A percentile compares a stretch with the other conserved stretches of the same genome.
phyloP scores from a whole-genome alignment of 2,329 filamentous ascomycete species.

The Ophiognomonia clavigignenti-juglandacearum region DNA sequence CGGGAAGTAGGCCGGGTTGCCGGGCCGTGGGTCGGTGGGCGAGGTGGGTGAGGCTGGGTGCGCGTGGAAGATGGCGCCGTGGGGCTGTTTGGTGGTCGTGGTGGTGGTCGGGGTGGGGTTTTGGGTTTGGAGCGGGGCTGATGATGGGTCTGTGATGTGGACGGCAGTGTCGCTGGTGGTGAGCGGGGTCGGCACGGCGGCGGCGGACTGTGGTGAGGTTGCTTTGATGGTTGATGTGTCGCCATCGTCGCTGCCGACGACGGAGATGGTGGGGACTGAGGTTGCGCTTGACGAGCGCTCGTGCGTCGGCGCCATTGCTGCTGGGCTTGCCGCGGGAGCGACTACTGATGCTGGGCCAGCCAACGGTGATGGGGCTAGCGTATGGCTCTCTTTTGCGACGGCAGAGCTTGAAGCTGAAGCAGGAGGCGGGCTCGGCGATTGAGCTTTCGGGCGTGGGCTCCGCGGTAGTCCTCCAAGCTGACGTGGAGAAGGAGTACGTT shows the following conservation, averaged over 20 bases:
- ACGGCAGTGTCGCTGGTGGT: background rate
- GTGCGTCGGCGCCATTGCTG: background rate
- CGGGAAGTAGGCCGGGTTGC: constrained; percentile 22
- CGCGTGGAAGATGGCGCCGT: background rate
- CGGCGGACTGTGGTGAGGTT: background rate
- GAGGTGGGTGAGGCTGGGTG: background rate
- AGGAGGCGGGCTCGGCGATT: too few species aligned
- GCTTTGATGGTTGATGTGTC: constrained; percentile 8
- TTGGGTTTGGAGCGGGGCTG: too few species aligned
- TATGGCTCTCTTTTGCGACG: too few species aligned
- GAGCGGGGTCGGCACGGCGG: background rate
- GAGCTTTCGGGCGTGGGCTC: background rate
- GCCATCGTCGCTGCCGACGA: constrained; percentile 4
- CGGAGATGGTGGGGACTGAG: background rate
- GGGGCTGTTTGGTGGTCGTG: background rate
- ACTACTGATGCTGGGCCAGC: background rate
- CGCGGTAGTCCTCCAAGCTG: background rate
- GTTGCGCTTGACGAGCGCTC: background rate
- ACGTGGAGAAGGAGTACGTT: background rate
- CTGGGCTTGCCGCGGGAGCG: background rate
- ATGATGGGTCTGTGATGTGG: too few species aligned
- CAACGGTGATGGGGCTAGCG: background rate
- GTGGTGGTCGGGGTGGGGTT: background rate
- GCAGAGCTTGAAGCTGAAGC: too few species aligned
- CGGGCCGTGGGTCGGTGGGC: constrained; percentile 22